Evolutionary conservation across 108 stramenopile genomes (phyloP).

Genomic region (Seminavis robusta): DNA sequence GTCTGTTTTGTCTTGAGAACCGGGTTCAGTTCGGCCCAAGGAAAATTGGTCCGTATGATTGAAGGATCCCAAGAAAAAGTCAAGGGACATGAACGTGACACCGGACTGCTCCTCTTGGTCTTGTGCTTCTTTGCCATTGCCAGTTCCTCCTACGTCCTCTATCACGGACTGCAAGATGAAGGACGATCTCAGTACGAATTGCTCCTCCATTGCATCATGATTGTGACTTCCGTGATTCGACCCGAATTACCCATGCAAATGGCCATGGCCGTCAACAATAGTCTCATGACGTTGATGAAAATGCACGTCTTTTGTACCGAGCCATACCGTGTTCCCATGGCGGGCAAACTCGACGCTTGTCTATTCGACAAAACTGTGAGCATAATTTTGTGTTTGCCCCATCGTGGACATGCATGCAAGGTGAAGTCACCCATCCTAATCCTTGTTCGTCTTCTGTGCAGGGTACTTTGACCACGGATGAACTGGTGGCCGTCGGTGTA

Average conservation of each 20-base stretch:
- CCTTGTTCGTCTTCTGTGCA: no score
- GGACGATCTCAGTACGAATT: conserved; percentile 90
- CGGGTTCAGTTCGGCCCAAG: conserved; percentile 96
- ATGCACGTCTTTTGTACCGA: conserved; percentile 95
- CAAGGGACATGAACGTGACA: conserved; percentile 90
- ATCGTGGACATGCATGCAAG: no score
- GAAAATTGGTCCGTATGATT: conserved; percentile 97
- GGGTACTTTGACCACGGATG: conserved; percentile 96
- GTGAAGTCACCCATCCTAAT: no score
- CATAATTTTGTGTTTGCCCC: no score
- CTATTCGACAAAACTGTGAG: conserved; percentile 99
- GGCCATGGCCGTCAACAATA: conserved; percentile 96
- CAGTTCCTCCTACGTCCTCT: conserved; percentile 90
- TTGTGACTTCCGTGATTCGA: conserved; percentile 94
- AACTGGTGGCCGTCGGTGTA: conserved; percentile 94
- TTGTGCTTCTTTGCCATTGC: conserved; percentile 93
- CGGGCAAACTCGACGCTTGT: conserved; percentile 93
- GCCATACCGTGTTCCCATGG: conserved; percentile 93
- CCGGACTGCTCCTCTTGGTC: conserved; percentile 84
- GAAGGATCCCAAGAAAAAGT: conserved; percentile 97
- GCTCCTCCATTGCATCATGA: conserved; percentile 92
- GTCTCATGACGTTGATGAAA: conserved; percentile 96
- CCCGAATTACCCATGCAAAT: conserved; percentile 98
- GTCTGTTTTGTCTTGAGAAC: conserved; percentile 93
- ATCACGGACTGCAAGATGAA: conserved; percentile 85